A percentile compares a stretch with the other conserved stretches of the same genome.
Evolutionary conservation across 2,329 filamentous ascomycete species (phyloP).

Genomic region (Ophiobolus disseminans): DNA sequence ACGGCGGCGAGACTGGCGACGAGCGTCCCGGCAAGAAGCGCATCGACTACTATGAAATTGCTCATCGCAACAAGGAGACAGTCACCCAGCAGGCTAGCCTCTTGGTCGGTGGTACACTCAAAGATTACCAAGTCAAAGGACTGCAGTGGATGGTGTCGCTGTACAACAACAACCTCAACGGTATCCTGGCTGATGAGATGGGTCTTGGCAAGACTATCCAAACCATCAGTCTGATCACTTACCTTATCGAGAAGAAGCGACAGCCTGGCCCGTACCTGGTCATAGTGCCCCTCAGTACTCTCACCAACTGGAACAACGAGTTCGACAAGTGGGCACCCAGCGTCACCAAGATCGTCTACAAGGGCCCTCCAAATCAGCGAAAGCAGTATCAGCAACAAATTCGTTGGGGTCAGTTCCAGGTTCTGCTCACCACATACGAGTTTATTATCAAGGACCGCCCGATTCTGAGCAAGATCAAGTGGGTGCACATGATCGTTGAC

Average conservation of each 20-base stretch:
- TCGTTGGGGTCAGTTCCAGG: constrained; percentile 93
- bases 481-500: constrained; percentile 99
- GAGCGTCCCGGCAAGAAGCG: constrained; percentile 73
- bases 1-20: constrained; percentile 71
- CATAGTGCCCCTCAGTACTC: constrained; percentile 93
- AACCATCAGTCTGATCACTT: constrained; percentile 96
- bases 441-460: constrained; percentile 99
- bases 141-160: constrained; percentile 99
- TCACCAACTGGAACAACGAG: constrained; percentile 98
- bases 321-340: constrained; percentile 99
- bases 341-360: constrained; percentile 89
- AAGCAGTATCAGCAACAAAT: constrained; percentile 94
- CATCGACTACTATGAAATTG: constrained; percentile 98
- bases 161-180: constrained; percentile 99
- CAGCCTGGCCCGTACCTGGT: constrained; percentile 93
- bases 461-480: constrained; percentile 96
- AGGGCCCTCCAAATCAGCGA: constrained; percentile 85
- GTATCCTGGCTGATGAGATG: constrained; percentile 99
- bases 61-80: constrained; percentile 93
- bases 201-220: constrained; percentile 99
- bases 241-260: constrained; percentile 94
- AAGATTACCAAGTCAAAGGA: constrained; percentile 98
- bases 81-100: constrained; percentile 83
- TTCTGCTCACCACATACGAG: constrained; percentile 95
- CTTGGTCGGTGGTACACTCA: constrained; percentile 88